These are phyloP conservation scores for Colletotrichum tropicale DNA, from an alignment of 2,329 filamentous ascomycete genomes.

Conservation along the genomic window DNA sequence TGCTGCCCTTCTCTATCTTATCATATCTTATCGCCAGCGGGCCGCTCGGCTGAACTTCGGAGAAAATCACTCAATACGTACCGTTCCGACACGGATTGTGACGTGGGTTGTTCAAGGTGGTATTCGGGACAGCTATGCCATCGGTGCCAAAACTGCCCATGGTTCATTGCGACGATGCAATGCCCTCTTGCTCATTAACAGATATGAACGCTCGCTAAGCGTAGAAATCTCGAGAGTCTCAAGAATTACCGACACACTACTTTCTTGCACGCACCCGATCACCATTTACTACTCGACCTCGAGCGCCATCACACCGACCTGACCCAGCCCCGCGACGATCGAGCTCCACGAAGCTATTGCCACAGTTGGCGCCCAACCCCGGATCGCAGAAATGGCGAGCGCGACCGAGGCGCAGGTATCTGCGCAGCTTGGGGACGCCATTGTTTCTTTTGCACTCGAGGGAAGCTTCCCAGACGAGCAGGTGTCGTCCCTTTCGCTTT, in stretches of 20 bases:
- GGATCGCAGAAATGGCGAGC: conserved; percentile 31
- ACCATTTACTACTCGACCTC: background rate
- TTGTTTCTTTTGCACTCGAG: conserved; percentile 44
- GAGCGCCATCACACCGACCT: background rate
- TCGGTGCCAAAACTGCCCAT: background rate
- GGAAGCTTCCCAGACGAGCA: conserved; percentile 45
- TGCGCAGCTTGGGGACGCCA: conserved; percentile 39
- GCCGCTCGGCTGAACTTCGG: conserved; percentile 7
- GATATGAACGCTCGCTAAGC: background rate
- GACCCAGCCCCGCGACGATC: background rate
- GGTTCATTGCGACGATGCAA: conserved; percentile 2
- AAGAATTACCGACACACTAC: background rate
- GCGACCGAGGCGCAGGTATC: conserved; percentile 27
- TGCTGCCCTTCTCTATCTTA: background rate
- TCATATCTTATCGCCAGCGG: background rate
- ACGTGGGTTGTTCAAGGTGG: conserved; percentile 11
- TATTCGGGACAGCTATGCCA: conserved; percentile 18
- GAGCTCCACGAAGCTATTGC: background rate
- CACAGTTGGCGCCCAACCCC: background rate
- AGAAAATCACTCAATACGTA: background rate
- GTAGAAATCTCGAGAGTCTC: background rate
- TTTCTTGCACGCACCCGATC: background rate
- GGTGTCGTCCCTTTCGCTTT: conserved; percentile 37
- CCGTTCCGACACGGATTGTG: background rate
- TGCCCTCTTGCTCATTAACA: background rate